Conservation (phyloP, 495 filamentous ascomycete species). For the Aspergillus asperescens region DNA sequence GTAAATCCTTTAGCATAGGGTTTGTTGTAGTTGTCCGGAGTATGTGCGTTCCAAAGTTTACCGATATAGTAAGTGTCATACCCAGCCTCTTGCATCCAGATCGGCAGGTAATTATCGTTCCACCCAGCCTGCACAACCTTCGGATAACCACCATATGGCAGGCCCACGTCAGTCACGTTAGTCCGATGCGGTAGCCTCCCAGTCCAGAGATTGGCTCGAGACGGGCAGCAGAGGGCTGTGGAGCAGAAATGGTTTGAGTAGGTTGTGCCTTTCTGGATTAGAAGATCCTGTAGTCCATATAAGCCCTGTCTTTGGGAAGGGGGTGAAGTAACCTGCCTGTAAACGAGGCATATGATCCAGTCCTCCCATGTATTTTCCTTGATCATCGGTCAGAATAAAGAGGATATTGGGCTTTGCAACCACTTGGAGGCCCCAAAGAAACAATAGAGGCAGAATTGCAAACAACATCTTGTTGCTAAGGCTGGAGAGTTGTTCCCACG, state of each 20-base stretch:
- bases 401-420: conserved; percentile 49
- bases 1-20: conserved; percentile 52
- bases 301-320: conserved; percentile 3
- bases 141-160: conserved; percentile 59
- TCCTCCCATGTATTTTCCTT: conserved; percentile 53
- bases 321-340: conserved; percentile 21
- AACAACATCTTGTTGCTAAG: too few species aligned
- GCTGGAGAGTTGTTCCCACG: neutral
- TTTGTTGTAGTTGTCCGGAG: conserved; percentile 49
- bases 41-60: conserved; percentile 63
- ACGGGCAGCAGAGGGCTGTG: conserved; percentile 56
- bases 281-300: conserved; percentile 29
- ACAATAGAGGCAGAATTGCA: neutral
- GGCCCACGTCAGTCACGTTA: conserved; percentile 60
- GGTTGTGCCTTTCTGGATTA: conserved; percentile 46
- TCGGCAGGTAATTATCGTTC: conserved; percentile 59
- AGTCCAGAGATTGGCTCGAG: conserved; percentile 54
- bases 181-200: conserved; percentile 63
- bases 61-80: conserved; percentile 68
- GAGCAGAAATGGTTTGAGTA: conserved; percentile 54
- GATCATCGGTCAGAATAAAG: conserved; percentile 60
- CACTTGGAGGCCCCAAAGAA: conserved; percentile 7
- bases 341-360: conserved; percentile 53
- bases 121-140: conserved; percentile 56
- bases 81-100: conserved; percentile 62